Evolutionary conservation across 108 stramenopile genomes (phyloP).

Genomic region (Tribonema minus): DNA sequence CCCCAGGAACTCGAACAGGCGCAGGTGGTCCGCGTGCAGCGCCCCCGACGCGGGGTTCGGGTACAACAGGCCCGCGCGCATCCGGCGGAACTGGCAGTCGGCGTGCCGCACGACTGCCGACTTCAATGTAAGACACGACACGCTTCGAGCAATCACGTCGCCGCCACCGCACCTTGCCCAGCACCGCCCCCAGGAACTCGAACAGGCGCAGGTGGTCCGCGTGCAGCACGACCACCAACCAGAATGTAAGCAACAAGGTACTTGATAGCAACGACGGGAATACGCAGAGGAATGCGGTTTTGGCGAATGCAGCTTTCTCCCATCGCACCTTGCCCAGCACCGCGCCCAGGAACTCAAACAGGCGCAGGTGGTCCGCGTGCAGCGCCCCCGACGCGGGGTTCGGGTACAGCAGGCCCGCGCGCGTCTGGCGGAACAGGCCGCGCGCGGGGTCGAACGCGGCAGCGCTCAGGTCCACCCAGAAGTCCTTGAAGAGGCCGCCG

Average conservation of each 20-base stretch:
- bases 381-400: slow-evolving; percentile 70
- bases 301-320: too few relatives aligned
- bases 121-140: too few relatives aligned
- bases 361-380: slow-evolving; percentile 70
- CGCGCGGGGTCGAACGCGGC: slow-evolving; percentile 83
- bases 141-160: too few relatives aligned
- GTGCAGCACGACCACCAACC: too few relatives aligned
- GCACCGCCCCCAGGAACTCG: slow-evolving; percentile 83
- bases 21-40: slow-evolving; percentile 70
- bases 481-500: slow-evolving; percentile 97
- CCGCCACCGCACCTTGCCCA: slow-evolving; percentile 77
- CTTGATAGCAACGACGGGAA: too few relatives aligned
- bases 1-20: slow-evolving; percentile 84
- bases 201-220: slow-evolving; percentile 74
- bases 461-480: slow-evolving; percentile 73
- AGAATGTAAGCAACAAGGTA: too few relatives aligned
- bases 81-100: slow-evolving; percentile 78
- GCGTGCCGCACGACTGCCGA: too few relatives aligned
- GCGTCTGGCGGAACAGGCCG: slow-evolving; percentile 76
- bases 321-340: slow-evolving; percentile 86
- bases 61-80: slow-evolving; percentile 69
- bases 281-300: too few relatives aligned
- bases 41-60: slow-evolving; percentile 76
- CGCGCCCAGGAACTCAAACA: slow-evolving; percentile 85
- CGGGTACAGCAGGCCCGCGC: slow-evolving; percentile 74